phyloP scores from a whole-genome alignment of 176 grass and related monocot species.

The Zea luxurians region DNA sequence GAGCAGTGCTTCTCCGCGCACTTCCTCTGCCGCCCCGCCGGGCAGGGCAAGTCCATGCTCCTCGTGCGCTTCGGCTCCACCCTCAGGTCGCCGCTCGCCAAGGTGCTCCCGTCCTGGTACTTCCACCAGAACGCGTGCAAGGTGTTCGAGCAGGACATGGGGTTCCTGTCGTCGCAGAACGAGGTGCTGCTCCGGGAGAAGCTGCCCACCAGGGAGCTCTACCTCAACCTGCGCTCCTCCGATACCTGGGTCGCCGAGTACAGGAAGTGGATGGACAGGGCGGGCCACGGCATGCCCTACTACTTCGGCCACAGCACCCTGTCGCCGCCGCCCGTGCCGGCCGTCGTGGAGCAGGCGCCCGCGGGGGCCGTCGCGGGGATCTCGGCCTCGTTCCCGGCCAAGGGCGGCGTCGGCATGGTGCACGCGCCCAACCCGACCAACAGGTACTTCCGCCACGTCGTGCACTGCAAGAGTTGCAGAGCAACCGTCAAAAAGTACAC shows the following conservation, averaged over 20 bases:
- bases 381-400: slow-evolving; percentile 73
- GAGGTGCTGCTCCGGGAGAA: slow-evolving; percentile 86
- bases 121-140: slow-evolving; percentile 79
- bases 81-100: slow-evolving; percentile 23
- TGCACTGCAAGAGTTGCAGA: slow-evolving; percentile 88
- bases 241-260: slow-evolving; percentile 96
- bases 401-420: slow-evolving; percentile 64
- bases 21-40: slow-evolving; percentile 77
- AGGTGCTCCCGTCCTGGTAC: slow-evolving; percentile 62
- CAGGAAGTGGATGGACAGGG: slow-evolving; percentile 93
- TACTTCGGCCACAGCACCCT: slow-evolving; percentile 85
- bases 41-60: slow-evolving; percentile 86
- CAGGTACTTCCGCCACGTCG: slow-evolving; percentile 83
- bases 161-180: slow-evolving; percentile 93
- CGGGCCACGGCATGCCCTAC: slow-evolving; percentile 87
- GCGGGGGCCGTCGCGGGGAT: slow-evolving; percentile 65
- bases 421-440: slow-evolving; percentile 86
- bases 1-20: slow-evolving; percentile 68
- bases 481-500: slow-evolving; percentile 46
- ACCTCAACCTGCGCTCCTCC: slow-evolving; percentile 75
- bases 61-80: slow-evolving; percentile 71
- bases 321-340: slow-evolving; percentile 51
- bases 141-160: slow-evolving; percentile 99
- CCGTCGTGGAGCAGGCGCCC: slow-evolving; percentile 77
- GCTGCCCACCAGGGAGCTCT: slow-evolving; percentile 77